Conservation (phyloP, 805 yeast species). For the Blastobotrys terrestris region DNA sequence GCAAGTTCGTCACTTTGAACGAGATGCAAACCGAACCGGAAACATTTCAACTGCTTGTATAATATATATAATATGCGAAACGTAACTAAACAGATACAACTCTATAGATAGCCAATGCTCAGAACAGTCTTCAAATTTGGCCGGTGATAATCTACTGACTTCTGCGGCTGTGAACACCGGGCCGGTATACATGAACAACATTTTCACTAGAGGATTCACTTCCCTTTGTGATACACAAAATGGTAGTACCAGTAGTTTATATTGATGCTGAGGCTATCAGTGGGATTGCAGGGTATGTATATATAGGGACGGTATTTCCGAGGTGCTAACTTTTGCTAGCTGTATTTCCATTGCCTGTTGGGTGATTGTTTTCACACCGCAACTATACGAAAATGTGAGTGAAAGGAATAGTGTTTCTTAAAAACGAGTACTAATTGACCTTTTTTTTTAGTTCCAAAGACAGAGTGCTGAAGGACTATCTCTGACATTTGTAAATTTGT, state of each 20-base stretch:
- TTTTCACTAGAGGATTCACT: background rate
- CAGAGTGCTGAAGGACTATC: slow-evolving; percentile 89
- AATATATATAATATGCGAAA: no score
- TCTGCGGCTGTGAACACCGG: no score
- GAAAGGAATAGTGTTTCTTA: background rate
- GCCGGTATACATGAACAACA: background rate
- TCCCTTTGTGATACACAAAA: background rate
- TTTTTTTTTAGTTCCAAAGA: slow-evolving; percentile 46
- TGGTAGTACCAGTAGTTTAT: slow-evolving; percentile 11
- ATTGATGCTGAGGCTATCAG: slow-evolving; percentile 46
- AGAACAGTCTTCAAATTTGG: no score
- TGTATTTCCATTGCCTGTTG: slow-evolving; percentile 95
- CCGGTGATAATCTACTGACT: no score
- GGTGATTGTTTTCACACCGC: slow-evolving; percentile 97
- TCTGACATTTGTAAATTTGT: slow-evolving; percentile 72
- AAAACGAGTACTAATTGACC: slow-evolving; percentile 8
- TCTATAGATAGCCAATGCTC: no score
- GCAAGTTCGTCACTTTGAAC: no score
- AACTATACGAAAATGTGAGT: slow-evolving; percentile 73
- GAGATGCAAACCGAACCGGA: no score
- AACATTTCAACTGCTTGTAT: no score
- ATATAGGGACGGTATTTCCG: background rate
- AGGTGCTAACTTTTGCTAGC: slow-evolving; percentile 23
- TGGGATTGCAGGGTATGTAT: slow-evolving; percentile 56
- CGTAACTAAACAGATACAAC: no score